Evolutionary conservation across 2,329 filamentous ascomycete species (phyloP).

Genomic region (Nemania sp.): DNA sequence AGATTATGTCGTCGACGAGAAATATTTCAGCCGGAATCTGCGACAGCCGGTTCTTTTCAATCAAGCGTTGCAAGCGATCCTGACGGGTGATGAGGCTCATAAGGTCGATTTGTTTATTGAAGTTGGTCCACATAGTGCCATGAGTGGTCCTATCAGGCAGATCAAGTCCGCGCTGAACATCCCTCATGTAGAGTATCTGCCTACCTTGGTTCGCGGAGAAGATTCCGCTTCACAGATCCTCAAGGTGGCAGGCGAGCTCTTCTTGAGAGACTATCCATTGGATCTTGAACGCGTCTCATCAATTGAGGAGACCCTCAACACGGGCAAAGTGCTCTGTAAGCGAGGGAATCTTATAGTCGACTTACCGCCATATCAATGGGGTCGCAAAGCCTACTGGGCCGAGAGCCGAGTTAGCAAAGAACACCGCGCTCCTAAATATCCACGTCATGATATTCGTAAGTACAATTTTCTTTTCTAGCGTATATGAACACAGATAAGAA

Average conservation of each 20-base stretch:
- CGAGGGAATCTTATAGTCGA: background rate
- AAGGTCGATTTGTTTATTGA: constrained; percentile 12
- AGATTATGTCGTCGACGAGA: background rate
- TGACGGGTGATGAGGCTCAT: background rate
- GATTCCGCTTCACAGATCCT: background rate
- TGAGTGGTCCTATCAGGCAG: constrained; percentile 12
- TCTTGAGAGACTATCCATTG: background rate
- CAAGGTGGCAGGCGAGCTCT: constrained; percentile 10
- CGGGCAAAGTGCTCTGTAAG: background rate
- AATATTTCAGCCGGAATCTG: background rate
- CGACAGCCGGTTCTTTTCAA: background rate
- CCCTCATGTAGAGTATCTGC: background rate
- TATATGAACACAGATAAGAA: too few species aligned
- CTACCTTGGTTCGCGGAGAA: background rate
- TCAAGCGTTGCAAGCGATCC: background rate
- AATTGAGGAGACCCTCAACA: background rate
- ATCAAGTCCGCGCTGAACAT: background rate
- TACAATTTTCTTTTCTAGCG: too few species aligned
- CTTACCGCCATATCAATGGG: constrained; percentile 19
- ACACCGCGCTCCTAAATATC: background rate
- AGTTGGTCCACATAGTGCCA: constrained; percentile 18
- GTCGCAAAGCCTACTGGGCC: background rate
- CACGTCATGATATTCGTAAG: constrained; percentile 15
- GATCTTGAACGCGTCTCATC: background rate
- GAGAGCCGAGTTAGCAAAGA: constrained; percentile 13